Conservation (phyloP, 331 rosid species). For the Acacia pycnantha region DNA sequence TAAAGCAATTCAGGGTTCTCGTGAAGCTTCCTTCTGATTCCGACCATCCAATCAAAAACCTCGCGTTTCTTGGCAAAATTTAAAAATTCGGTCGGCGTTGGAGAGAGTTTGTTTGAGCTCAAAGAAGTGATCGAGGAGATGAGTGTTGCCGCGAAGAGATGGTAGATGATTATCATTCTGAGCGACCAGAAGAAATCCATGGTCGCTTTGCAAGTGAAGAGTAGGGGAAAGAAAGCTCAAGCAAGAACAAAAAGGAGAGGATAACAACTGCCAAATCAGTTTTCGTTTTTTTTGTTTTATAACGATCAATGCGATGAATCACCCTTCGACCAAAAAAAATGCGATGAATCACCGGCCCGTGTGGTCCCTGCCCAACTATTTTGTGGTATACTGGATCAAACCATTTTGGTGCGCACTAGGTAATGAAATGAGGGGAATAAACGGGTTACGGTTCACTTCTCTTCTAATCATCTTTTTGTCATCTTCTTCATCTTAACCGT, state of each 20-base stretch:
- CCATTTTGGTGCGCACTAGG: too few species aligned
- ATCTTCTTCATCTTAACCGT: too few species aligned
- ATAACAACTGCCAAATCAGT: neutral
- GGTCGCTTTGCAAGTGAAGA: neutral
- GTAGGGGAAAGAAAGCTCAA: neutral
- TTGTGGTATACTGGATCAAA: too few species aligned
- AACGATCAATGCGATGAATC: too few species aligned
- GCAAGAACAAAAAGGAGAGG: too few species aligned
- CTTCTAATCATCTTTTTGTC: too few species aligned
- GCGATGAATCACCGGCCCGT: too few species aligned
- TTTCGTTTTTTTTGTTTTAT: too few species aligned
- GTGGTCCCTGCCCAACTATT: too few species aligned
- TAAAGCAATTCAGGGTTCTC: constrained; percentile 72
- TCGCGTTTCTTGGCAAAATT: constrained; percentile 47
- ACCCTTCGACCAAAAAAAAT: too few species aligned
- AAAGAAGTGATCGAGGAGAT: constrained; percentile 34
- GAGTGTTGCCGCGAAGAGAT: constrained; percentile 27
- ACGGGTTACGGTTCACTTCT: too few species aligned
- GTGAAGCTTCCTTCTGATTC: constrained; percentile 72
- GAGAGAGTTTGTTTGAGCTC: constrained; percentile 34
- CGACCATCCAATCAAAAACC: constrained; percentile 70
- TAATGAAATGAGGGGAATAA: too few species aligned
- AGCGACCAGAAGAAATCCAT: constrained; percentile 44
- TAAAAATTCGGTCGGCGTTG: constrained; percentile 42
- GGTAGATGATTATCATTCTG: constrained; percentile 30